phyloP scores from a whole-genome alignment of 768 basidiomycete species.

The Ramaria sp. region DNA sequence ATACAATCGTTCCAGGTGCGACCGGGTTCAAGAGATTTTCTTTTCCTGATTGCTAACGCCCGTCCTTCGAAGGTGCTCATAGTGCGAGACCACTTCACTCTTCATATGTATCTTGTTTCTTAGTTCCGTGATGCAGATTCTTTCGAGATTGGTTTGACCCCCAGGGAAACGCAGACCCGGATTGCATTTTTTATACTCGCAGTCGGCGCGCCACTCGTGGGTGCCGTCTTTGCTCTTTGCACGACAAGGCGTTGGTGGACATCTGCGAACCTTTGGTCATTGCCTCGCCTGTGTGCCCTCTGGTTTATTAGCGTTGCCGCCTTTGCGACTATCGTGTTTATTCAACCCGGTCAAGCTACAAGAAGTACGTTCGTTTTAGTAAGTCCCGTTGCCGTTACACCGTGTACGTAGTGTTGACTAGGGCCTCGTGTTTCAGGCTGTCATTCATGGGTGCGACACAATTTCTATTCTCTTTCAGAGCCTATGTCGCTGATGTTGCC shows the following conservation, averaged over 20 bases:
- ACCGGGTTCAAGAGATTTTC: not conserved
- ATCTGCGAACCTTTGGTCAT: not conserved
- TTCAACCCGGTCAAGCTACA: not conserved
- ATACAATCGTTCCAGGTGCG: conserved; percentile 1
- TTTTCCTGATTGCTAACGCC: not conserved
- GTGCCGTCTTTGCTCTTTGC: not conserved
- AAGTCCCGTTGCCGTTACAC: not conserved
- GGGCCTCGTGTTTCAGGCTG: not conserved
- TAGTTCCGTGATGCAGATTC: not conserved
- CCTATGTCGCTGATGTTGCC: not conserved
- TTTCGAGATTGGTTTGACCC: not conserved
- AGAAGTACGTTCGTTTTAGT: conserved; percentile 3
- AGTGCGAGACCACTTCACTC: not conserved
- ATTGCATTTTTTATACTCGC: conserved; percentile 4
- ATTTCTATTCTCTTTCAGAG: not conserved
- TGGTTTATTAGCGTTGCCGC: conserved; percentile 4
- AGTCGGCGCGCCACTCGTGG: not conserved
- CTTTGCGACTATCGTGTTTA: conserved; percentile 1
- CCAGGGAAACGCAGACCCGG: not conserved
- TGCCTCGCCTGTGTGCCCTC: not conserved
- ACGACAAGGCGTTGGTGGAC: not conserved
- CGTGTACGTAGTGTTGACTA: not conserved
- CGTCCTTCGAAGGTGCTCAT: not conserved
- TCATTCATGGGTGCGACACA: conserved; percentile 3
- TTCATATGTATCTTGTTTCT: not conserved